Conservation (phyloP, 2,329 filamentous ascomycete genomes). For the Microsporum audouinii region DNA sequence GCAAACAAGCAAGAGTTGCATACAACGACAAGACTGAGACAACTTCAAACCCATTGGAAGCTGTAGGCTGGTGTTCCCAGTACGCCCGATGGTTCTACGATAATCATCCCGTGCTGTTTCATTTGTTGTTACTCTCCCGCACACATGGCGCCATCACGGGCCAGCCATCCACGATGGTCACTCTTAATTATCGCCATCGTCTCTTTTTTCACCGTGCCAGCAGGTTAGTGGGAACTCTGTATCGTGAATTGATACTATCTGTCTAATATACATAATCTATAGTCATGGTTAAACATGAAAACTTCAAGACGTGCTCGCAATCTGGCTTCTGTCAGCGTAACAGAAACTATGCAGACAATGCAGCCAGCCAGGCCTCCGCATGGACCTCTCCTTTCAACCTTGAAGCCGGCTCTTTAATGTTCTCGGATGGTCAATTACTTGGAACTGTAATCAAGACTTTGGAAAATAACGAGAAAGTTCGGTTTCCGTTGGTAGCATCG, state of each 20-base stretch:
- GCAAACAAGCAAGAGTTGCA: not conserved
- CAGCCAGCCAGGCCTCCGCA: constrained; percentile 48
- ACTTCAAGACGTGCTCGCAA: constrained; percentile 94
- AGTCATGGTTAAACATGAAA: constrained; percentile 86
- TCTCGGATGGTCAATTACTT: constrained; percentile 69
- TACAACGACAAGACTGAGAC: not conserved
- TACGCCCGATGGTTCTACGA: not conserved
- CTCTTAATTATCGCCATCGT: constrained; percentile 49
- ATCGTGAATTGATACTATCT: not conserved
- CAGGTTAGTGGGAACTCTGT: constrained; percentile 42
- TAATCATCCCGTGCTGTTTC: not conserved
- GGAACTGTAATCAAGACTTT: constrained; percentile 74
- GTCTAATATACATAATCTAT: constrained; percentile 8
- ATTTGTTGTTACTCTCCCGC: not conserved
- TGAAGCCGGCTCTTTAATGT: constrained; percentile 56
- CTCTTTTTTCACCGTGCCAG: constrained; percentile 50
- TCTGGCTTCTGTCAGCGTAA: constrained; percentile 97
- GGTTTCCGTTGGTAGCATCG: constrained; percentile 70
- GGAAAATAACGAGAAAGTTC: constrained; percentile 53
- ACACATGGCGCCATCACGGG: constrained; percentile 11
- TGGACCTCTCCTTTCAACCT: constrained; percentile 78
- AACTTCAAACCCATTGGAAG: not conserved
- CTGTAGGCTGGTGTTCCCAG: not conserved
- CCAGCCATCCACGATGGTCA: constrained; percentile 41
- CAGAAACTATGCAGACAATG: constrained; percentile 73